Base-by-base conservation (phyloP, 768 basidiomycete species). In the Lactarius vividus region DNA sequence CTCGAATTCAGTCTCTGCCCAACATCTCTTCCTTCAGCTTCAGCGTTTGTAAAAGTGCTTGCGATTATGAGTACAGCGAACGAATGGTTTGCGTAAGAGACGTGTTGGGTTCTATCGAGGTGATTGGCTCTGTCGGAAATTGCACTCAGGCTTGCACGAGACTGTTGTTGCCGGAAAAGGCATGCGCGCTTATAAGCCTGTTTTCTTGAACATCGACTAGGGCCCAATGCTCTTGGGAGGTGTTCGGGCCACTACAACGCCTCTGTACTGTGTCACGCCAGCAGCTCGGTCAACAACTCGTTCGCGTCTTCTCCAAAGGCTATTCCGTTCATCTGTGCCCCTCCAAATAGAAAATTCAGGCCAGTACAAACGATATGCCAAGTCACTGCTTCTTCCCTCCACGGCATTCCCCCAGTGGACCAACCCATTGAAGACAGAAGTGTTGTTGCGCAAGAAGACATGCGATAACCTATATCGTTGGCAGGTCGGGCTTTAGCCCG, bases 381-480 rank as follows among this genome's bases (percentile, higher is more conserved):
- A 81, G 44, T 92, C 94, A 0, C 78, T 99, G 13, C 81, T 86
- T 3, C 84, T 98, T 3, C 96, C 96, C 0, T 88, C 86, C 71
- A 95, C 96, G 0, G 69, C 79, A 0, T 94, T 98, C 73, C 86
- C 92, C 2, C 79, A 94, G 57, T 84, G 89, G 78, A 79, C 83
- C 2, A 83, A 92, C 70, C 83, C 87, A 1, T 78, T 79, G n/a
- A 84, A 83, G 66, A 81, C 84, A 46, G 90, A 92, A 70, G 76
- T 77, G 10, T 78, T 77, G 23, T 88, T 86, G 70, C 81, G 84
- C 65, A 75, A 77, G 60, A 81, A 84, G 69, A 92, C 90, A 4
- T 88, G 88, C 42, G 87, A 88, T 33, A 82, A 83, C 4, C 79
- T 98, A 13, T 98, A 98, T 74, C 72, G 75, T 55, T 88, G 87